Evolutionary conservation across 2,329 filamentous ascomycete species (phyloP).

Genomic region (Colletotrichum orbiculare): DNA sequence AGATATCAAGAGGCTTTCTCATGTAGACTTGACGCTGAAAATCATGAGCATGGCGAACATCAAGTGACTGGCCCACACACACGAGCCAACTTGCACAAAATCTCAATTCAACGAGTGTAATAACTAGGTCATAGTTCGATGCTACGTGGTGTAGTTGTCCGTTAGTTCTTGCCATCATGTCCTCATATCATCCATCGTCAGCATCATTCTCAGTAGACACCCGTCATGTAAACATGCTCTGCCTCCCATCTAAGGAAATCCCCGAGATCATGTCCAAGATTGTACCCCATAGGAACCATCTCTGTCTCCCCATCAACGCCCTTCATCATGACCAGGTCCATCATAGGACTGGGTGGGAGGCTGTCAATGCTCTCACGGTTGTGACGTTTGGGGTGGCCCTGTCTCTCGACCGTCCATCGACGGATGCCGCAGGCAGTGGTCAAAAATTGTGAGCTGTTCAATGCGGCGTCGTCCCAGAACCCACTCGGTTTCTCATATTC

Average conservation of each 20-base stretch:
- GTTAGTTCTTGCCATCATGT: not conserved
- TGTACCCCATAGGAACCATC: conserved; percentile 69
- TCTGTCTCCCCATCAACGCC: conserved; percentile 46
- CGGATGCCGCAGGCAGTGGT: conserved; percentile 44
- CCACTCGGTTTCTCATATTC: conserved; percentile 47
- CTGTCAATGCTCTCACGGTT: conserved; percentile 41
- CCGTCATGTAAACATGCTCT: conserved; percentile 56
- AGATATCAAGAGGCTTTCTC: not conserved
- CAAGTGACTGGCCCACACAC: too few species aligned
- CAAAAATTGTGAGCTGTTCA: conserved; percentile 47
- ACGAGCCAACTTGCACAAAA: too few species aligned
- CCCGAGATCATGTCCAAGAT: conserved; percentile 67
- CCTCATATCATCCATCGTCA: not conserved
- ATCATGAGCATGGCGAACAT: too few species aligned
- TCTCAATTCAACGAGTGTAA: too few species aligned
- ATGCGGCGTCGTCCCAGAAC: conserved; percentile 46
- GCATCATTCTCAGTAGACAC: conserved; percentile 37
- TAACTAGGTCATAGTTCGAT: too few species aligned
- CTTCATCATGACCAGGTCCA: conserved; percentile 56
- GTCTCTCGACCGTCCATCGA: conserved; percentile 49
- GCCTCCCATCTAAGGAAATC: conserved; percentile 70
- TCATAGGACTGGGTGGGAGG: conserved; percentile 63
- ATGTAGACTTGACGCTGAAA: too few species aligned
- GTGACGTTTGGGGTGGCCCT: conserved; percentile 45
- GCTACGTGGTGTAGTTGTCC: not conserved